Evolutionary conservation across 2,329 filamentous ascomycete species (phyloP).

Genomic region (Aspergillus alliaceus): DNA sequence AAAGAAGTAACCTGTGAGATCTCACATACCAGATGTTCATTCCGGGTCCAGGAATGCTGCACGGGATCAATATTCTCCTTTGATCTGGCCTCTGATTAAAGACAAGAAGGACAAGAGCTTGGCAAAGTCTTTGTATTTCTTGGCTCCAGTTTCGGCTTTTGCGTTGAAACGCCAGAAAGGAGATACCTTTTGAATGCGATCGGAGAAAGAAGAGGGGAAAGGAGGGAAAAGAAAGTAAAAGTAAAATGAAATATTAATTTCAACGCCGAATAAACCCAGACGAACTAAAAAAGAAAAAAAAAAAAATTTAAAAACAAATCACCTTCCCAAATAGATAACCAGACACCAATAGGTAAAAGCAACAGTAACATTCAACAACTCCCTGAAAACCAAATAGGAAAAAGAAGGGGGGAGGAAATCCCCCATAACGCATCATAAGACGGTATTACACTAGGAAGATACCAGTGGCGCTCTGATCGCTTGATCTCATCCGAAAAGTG

Average conservation of each 20-base stretch:
- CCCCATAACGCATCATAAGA: constrained; percentile 4
- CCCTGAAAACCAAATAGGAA: no score
- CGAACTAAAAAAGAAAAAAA: not conserved
- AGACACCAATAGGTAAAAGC: not conserved
- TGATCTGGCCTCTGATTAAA: constrained; percentile 12
- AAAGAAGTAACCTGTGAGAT: constrained; percentile 7
- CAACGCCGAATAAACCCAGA: not conserved
- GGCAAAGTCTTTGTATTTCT: constrained; percentile 12
- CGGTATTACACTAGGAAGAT: constrained; percentile 19
- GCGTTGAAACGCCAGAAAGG: not conserved
- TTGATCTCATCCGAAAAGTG: constrained; percentile 24
- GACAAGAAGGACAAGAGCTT: constrained; percentile 26
- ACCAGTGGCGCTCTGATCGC: constrained; percentile 36
- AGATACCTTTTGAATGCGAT: not conserved
- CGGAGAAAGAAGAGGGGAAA: not conserved
- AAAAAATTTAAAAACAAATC: constrained; percentile 9
- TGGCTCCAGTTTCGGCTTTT: constrained; percentile 3
- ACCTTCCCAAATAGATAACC: not conserved
- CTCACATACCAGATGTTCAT: constrained; percentile 10
- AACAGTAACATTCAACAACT: not conserved
- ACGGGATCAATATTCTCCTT: constrained; percentile 14
- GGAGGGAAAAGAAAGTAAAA: not conserved
- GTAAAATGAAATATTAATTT: no score
- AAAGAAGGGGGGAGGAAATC: no score
- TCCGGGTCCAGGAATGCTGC: constrained; percentile 23